Conservation (phyloP, 441 rosid genomes). For the Biscutella auriculata region DNA sequence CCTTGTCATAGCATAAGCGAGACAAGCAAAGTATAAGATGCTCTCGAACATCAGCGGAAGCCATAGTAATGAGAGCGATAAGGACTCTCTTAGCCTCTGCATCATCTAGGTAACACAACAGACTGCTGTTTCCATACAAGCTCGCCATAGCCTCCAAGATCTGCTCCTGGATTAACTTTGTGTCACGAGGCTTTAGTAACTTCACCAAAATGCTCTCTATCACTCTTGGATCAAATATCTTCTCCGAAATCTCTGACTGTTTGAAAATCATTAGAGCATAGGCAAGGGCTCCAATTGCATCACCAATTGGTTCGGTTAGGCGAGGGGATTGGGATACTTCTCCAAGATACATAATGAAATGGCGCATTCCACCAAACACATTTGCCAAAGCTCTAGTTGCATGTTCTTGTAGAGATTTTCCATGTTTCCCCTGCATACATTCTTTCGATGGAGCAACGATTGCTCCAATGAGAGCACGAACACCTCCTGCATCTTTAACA, state of each 20-base stretch:
- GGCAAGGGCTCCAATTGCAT: conserved; percentile 91
- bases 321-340: conserved; percentile 91
- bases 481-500: conserved; percentile 73
- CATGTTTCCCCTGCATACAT: conserved; percentile 96
- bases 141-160: conserved; percentile 96
- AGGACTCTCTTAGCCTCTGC: conserved; percentile 92
- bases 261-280: conserved; percentile 92
- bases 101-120: conserved; percentile 52
- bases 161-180: conserved; percentile 85
- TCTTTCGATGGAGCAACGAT: conserved; percentile 98
- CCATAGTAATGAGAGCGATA: conserved; percentile 96
- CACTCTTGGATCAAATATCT: conserved; percentile 58
- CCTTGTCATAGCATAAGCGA: conserved; percentile 64
- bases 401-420: conserved; percentile 92
- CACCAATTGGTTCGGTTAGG: conserved; percentile 80
- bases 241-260: conserved; percentile 50
- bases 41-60: conserved; percentile 78
- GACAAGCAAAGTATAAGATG: conserved; percentile 78
- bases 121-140: conserved; percentile 73
- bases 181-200: conserved; percentile 66
- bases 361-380: conserved; percentile 89
- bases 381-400: conserved; percentile 98
- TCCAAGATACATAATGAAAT: conserved; percentile 88
- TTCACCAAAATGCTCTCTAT: conserved; percentile 74
- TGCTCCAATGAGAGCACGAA: conserved; percentile 84